A percentile compares a stretch with the other conserved stretches of the same genome.
Evolutionary conservation across 768 basidiomycete species (phyloP).

Genomic region (Amanita molliuscula): DNA sequence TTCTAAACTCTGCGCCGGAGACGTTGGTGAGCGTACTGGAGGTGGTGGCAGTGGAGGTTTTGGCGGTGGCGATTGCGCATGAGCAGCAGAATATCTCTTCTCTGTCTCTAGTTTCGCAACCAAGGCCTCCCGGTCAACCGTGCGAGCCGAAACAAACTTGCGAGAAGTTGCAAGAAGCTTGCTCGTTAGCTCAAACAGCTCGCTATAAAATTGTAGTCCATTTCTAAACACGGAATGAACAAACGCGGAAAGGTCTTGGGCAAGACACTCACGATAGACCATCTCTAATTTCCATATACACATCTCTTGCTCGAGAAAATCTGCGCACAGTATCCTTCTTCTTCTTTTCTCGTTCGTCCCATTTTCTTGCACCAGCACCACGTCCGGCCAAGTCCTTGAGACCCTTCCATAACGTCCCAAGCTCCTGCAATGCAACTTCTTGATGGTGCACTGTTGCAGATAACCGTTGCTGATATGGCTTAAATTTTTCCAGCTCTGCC

Average conservation of each 20-base stretch:
- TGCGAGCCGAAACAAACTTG: slow-evolving; percentile 53
- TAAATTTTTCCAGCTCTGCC: slow-evolving; percentile 91
- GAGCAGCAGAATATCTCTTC: slow-evolving; percentile 45
- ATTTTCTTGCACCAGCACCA: slow-evolving; percentile 66
- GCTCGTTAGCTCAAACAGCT: slow-evolving; percentile 54
- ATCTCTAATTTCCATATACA: slow-evolving; percentile 79
- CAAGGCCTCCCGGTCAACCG: slow-evolving; percentile 59
- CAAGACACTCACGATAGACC: slow-evolving; percentile 62
- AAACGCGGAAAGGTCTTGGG: background rate
- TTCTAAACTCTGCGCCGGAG: slow-evolving; percentile 30
- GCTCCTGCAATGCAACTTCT: slow-evolving; percentile 60
- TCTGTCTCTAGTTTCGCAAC: slow-evolving; percentile 64
- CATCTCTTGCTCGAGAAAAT: slow-evolving; percentile 69
- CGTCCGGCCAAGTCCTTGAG: slow-evolving; percentile 67
- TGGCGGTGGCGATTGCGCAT: slow-evolving; percentile 39
- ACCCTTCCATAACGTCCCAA: slow-evolving; percentile 61
- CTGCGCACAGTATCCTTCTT: slow-evolving; percentile 67
- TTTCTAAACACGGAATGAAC: slow-evolving; percentile 41
- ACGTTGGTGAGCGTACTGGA: slow-evolving; percentile 10
- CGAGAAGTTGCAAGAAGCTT: slow-evolving; percentile 50
- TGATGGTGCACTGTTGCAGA: slow-evolving; percentile 72
- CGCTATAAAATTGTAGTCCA: slow-evolving; percentile 82
- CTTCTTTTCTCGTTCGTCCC: slow-evolving; percentile 73
- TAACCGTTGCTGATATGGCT: slow-evolving; percentile 80
- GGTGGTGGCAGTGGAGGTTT: slow-evolving; percentile 32